A percentile compares a stretch with the other conserved stretches of the same genome.
These are phyloP conservation scores for Aspergillus ostianus DNA, from an alignment of 495 filamentous ascomycete genomes.

Conservation along the genomic window DNA sequence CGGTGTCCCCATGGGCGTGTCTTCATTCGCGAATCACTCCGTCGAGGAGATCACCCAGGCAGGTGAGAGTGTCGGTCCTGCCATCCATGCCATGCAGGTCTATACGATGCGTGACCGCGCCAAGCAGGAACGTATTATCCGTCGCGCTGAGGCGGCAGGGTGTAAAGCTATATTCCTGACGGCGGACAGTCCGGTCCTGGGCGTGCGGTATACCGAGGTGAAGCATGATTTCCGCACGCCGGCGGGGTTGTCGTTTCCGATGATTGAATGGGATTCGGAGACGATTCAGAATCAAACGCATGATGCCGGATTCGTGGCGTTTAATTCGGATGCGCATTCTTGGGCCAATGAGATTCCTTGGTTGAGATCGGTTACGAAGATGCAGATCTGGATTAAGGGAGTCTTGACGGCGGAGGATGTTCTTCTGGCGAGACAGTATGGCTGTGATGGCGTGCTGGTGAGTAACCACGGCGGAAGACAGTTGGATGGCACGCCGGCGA, in stretches of 20 bases:
- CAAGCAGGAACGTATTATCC: neutral
- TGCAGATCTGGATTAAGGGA: conserved; percentile 80
- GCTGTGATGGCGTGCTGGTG: conserved; percentile 65
- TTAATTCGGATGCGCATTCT: conserved; percentile 67
- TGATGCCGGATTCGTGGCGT: conserved; percentile 47
- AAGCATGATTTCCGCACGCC: neutral
- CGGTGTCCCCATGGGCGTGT: neutral
- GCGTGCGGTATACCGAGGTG: neutral
- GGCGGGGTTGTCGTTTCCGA: neutral
- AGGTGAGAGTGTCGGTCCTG: conserved; percentile 26
- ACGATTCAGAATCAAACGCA: neutral
- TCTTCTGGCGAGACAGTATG: conserved; percentile 51
- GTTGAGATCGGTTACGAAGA: conserved; percentile 61
- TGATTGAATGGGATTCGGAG: conserved; percentile 43
- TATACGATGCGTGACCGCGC: neutral
- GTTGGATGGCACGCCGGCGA: conserved; percentile 76
- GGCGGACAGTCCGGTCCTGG: conserved; percentile 2
- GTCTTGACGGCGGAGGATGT: conserved; percentile 85
- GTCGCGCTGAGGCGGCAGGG: conserved; percentile 1
- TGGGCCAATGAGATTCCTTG: conserved; percentile 69
- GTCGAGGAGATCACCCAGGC: conserved; percentile 8
- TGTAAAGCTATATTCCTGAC: conserved; percentile 6
- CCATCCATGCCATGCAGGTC: conserved; percentile 20
- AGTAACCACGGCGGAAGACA: conserved; percentile 40
- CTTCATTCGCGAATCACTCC: neutral